These are phyloP conservation scores for Suhomyces maxii DNA, from an alignment of 1,139 yeast genomes.

Conservation along the genomic window DNA sequence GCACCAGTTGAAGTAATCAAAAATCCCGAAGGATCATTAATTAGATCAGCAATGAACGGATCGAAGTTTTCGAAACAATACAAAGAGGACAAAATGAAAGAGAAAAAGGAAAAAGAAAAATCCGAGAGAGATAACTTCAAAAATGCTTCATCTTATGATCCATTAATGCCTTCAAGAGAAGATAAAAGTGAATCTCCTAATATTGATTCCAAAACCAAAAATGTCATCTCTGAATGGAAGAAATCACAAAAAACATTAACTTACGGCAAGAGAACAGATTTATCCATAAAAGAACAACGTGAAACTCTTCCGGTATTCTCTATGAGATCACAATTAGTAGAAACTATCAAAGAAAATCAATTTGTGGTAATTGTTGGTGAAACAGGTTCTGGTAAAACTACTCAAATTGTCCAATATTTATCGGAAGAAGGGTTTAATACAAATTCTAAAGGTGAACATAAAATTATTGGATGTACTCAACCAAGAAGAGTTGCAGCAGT, in stretches of 20 bases:
- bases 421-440: constrained; percentile 38
- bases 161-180: constrained; percentile 24
- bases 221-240: constrained; percentile 51
- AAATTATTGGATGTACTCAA: constrained; percentile 68
- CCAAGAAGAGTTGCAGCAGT: constrained; percentile 76
- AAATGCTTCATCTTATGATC: constrained; percentile 40
- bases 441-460: constrained; percentile 24
- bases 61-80: constrained; percentile 67
- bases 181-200: constrained; percentile 6
- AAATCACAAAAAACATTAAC: constrained; percentile 42
- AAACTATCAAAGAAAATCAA: constrained; percentile 50
- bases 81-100: constrained; percentile 56
- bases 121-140: constrained; percentile 25
- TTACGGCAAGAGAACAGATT: constrained; percentile 55
- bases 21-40: constrained; percentile 78
- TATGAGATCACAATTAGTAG: constrained; percentile 57
- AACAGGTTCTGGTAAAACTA: constrained; percentile 39
- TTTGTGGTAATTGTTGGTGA: constrained; percentile 50
- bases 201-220: constrained; percentile 11
- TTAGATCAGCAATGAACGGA: constrained; percentile 75
- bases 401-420: constrained; percentile 36
- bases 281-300: constrained; percentile 65
- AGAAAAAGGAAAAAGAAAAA: constrained; percentile 47
- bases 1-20: constrained; percentile 59
- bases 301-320: constrained; percentile 71